phyloP scores from a whole-genome alignment of 805 yeast genomes.

The Saccharomycopsis fibuligera region DNA sequence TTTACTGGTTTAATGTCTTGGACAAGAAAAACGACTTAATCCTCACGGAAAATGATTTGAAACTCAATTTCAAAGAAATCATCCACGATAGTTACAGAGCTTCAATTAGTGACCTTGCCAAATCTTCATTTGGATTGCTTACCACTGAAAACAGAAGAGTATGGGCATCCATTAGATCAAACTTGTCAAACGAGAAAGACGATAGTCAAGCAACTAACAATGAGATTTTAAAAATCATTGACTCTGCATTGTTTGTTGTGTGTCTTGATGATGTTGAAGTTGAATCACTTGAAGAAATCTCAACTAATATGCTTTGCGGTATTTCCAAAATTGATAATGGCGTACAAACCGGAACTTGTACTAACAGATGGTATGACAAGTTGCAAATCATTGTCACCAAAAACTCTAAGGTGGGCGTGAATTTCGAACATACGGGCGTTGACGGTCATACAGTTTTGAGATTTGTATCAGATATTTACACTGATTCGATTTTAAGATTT shows the following conservation, averaged over 20 bases:
- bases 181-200: slow-evolving; percentile 35
- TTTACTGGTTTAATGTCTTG: slow-evolving; percentile 91
- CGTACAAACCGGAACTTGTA: slow-evolving; percentile 88
- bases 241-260: slow-evolving; percentile 73
- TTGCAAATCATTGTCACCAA: slow-evolving; percentile 79
- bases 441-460: slow-evolving; percentile 92
- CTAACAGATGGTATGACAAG: slow-evolving; percentile 93
- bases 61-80: slow-evolving; percentile 67
- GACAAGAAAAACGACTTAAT: slow-evolving; percentile 67
- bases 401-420: slow-evolving; percentile 88
- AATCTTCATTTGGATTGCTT: slow-evolving; percentile 80
- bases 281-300: slow-evolving; percentile 52
- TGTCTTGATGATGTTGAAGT: slow-evolving; percentile 77
- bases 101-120: slow-evolving; percentile 58
- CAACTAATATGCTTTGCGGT: slow-evolving; percentile 86
- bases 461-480: slow-evolving; percentile 83
- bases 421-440: slow-evolving; percentile 91
- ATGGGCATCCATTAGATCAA: slow-evolving; percentile 70
- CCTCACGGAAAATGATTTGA: slow-evolving; percentile 68
- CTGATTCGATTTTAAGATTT: slow-evolving; percentile 82
- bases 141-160: slow-evolving; percentile 85
- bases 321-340: slow-evolving; percentile 73
- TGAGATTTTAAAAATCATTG: slow-evolving; percentile 70
- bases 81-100: slow-evolving; percentile 61
- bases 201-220: slow-evolving; percentile 37